Base-by-base conservation (phyloP, 805 yeast genomes). In the Candida sakaeoensis region DNA sequence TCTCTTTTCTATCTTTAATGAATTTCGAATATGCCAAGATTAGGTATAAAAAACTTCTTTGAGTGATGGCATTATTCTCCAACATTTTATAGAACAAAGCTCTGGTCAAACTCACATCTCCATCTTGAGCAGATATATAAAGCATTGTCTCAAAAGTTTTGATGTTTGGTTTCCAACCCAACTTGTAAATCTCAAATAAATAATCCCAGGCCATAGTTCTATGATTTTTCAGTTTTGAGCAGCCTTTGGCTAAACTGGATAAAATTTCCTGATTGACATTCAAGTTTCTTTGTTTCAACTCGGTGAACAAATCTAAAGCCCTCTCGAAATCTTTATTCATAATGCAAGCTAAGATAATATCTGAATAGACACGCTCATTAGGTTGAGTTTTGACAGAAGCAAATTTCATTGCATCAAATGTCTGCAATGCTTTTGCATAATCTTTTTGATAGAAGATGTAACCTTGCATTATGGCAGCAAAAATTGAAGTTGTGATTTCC, bases 401-500 rank as follows among this genome's bases (percentile, higher is more conserved):
- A 56, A 86, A 91, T 55, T 88, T 91, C 89, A 93, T 80, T 45
- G 87, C 78, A 48, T 83, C 88, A 60, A 93, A 93, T 2, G 85
- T 66, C 33, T 79, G 79, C 41, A 75, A 74, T 0, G 95, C 95
- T 45, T 82, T 79, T 13, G 66, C 57, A 44, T 70, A 77, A 40
- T 75, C 74, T 42, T 54, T 63, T 37, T 70, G 53, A 39, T 76
- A 69, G 44, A 65, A 68, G 5, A 80, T 77, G 51, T 83, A 77
- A 17, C 85, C 69, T 44, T 81, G 80, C 30, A 86, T 53, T 5
- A 83, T 68, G 29, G 77, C 75, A 3, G 82, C 71, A 47, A 79
- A 80, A 1, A 80, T 62, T 3, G 57, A 52, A 4, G 65, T 55
- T 12, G 72, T 61, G 3, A 80, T 79, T 30, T 61, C 61, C 4